These are phyloP conservation scores for Ascocoryne sarcoides DNA, from an alignment of 2,329 filamentous ascomycete species.

Conservation along the genomic window DNA sequence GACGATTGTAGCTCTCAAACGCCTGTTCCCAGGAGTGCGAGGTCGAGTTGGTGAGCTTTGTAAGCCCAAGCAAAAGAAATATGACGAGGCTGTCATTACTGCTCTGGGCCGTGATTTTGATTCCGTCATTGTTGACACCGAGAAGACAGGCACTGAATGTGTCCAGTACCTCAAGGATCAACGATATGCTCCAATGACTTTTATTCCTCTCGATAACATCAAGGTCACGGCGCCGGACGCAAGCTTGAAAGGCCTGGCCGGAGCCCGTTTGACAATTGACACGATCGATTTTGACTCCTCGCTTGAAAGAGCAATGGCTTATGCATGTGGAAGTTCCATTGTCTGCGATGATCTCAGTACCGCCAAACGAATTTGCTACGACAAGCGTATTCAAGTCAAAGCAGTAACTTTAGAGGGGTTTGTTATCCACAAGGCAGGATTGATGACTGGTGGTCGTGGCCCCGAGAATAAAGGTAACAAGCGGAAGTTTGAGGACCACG, in stretches of 20 bases:
- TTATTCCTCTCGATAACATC: conserved; percentile 94
- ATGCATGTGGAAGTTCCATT: conserved; percentile 89
- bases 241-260: conserved; percentile 79
- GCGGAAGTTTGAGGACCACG: conserved; percentile 80
- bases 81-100: conserved; percentile 83
- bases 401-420: conserved; percentile 92
- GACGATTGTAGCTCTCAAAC: conserved; percentile 76
- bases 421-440: conserved; percentile 90
- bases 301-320: conserved; percentile 85
- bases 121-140: conserved; percentile 87
- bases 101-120: conserved; percentile 91
- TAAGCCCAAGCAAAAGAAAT: conserved; percentile 96
- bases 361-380: conserved; percentile 84
- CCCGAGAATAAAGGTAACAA: conserved; percentile 65
- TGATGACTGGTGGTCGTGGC: conserved; percentile 92
- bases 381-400: conserved; percentile 76
- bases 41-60: conserved; percentile 87
- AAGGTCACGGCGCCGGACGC: conserved; percentile 88
- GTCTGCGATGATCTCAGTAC: conserved; percentile 83
- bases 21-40: conserved; percentile 84
- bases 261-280: conserved; percentile 84
- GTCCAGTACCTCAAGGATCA: conserved; percentile 92
- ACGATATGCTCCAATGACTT: conserved; percentile 77
- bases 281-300: conserved; percentile 88
- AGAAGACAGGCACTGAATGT: conserved; percentile 89